Percentiles rank a stretch among this genome's conserved stretches.
phyloP scores from a whole-genome alignment of 495 filamentous ascomycete genomes.

The Penicillium manginii region DNA sequence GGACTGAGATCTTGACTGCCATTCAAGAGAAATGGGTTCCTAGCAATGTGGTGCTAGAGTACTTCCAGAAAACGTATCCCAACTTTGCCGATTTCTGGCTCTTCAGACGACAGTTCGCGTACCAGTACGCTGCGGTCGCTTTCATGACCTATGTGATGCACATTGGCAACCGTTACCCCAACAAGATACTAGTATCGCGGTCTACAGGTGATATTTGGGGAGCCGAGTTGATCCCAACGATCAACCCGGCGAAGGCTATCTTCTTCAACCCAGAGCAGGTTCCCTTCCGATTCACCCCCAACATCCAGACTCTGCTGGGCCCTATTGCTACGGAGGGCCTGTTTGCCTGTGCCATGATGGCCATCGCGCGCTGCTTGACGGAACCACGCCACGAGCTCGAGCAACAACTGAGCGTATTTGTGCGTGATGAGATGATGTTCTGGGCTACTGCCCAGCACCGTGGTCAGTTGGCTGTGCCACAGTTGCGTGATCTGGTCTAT shows the following conservation, averaged over 20 bases:
- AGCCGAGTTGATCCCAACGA: conserved; percentile 83
- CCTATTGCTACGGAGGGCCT: conserved; percentile 94
- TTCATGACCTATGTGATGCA: conserved; percentile 99
- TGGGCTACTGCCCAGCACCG: conserved; percentile 89
- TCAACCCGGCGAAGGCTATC: conserved; percentile 77
- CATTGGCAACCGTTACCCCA: conserved; percentile 91
- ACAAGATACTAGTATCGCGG: conserved; percentile 90
- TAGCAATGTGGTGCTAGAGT: conserved; percentile 76
- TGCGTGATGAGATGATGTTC: conserved; percentile 96
- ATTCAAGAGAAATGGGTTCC: conserved; percentile 93
- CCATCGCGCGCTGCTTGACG: conserved; percentile 92
- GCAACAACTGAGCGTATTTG: conserved; percentile 89
- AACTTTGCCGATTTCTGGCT: conserved; percentile 95
- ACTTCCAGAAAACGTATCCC: conserved; percentile 88
- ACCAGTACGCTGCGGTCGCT: conserved; percentile 92
- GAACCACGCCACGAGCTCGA: conserved; percentile 89
- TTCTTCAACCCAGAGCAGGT: conserved; percentile 95
- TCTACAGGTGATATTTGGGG: conserved; percentile 94
- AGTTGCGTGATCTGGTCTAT: conserved; percentile 85
- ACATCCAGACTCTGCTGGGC: conserved; percentile 93
- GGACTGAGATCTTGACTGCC: conserved; percentile 82
- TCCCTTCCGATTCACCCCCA: conserved; percentile 95
- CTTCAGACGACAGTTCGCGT: conserved; percentile 93
- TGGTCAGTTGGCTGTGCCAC: conserved; percentile 62
- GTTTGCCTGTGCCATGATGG: conserved; percentile 90